These are phyloP conservation scores for Rachicladosporium sp. DNA, from an alignment of 2,329 filamentous ascomycete species.

Conservation along the genomic window DNA sequence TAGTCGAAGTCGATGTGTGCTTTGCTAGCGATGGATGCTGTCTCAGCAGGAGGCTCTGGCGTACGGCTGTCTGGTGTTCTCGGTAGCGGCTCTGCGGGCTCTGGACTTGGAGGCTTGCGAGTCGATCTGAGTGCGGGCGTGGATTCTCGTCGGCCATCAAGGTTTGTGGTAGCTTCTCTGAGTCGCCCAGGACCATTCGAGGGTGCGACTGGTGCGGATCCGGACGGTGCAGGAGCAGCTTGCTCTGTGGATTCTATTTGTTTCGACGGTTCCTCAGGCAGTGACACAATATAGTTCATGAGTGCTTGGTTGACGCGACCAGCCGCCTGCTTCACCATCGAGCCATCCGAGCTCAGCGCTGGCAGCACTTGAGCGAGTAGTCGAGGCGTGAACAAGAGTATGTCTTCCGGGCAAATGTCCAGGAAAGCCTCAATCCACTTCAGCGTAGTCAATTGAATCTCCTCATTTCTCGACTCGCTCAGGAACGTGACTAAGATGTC, in stretches of 20 bases:
- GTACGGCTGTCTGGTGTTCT: slow-evolving; percentile 16
- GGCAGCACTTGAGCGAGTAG: slow-evolving; percentile 85
- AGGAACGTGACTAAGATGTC: slow-evolving; percentile 85
- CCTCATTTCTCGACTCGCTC: slow-evolving; percentile 73
- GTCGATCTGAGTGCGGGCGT: slow-evolving; percentile 4
- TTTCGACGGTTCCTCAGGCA: slow-evolving; percentile 50
- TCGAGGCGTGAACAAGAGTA: slow-evolving; percentile 85
- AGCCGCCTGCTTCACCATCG: slow-evolving; percentile 78
- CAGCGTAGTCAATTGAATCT: slow-evolving; percentile 79
- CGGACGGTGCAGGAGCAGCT: background rate
- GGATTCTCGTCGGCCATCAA: slow-evolving; percentile 2
- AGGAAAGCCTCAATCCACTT: slow-evolving; percentile 95
- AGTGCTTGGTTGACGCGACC: slow-evolving; percentile 80
- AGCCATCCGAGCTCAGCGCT: slow-evolving; percentile 82
- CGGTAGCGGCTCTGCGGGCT: slow-evolving; percentile 10
- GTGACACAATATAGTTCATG: slow-evolving; percentile 86
- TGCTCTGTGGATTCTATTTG: slow-evolving; percentile 2
- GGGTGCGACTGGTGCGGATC: background rate
- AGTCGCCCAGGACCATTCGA: background rate
- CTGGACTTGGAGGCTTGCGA: slow-evolving; percentile 15
- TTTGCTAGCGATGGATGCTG: slow-evolving; percentile 21
- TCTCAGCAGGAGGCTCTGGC: slow-evolving; percentile 15
- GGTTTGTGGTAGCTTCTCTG: too few relatives aligned
- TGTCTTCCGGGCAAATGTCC: slow-evolving; percentile 93
- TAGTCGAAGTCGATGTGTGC: slow-evolving; percentile 75